Evolutionary conservation across 345 rosid genomes (phyloP), one percentile per base, ranked within the genome.

Genomic region (Citrus mangshanensis): DNA sequence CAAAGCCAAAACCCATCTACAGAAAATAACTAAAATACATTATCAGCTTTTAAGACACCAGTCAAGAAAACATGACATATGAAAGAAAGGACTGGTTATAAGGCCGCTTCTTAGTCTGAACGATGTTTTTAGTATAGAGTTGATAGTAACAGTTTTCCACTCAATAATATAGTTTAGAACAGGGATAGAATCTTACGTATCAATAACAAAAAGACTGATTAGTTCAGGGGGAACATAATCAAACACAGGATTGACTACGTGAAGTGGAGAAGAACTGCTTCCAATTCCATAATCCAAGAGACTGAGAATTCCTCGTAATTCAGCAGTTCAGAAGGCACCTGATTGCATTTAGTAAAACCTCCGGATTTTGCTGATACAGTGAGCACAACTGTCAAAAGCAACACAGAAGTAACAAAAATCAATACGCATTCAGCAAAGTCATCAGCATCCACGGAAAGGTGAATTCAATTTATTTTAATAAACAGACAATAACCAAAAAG

Each of bases 291-390:
- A 72, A 75, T 87, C 90, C 82, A 84, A 81, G 76, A 78, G 62
- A 84, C 87, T 27, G 86, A 87, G 72, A 84, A 85, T 78, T 85
- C 9, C 88, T 30, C 82, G 51, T 85, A 85, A 78, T 84, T 72
- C 69, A 88, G 58, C 69, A 85, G 74, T 83, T 84, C 87, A 42
- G 84, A 82, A 74, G 88, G 87, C 82, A 85, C 79, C 87, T 80
- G 67, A 84, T 66, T 60, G 84, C 87, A 65, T 85, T 85, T n/a
- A 84, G 78, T 49, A 78, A 67, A 13, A 82, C 86, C 76, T 82
- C 88, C 0, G 82, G 88, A 78, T 85, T 84, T 72, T 86, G 83
- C 19, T 77, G 85, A 81, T 77, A 75, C 72, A 84, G 55, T 8
- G 87, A 79, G 34, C 89, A 84, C 78, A 85, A 19, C 86, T 85